These are phyloP conservation scores for Dalbergia cochinchinensis DNA, from an alignment of 306 rosid species.

Conservation along the genomic window DNA sequence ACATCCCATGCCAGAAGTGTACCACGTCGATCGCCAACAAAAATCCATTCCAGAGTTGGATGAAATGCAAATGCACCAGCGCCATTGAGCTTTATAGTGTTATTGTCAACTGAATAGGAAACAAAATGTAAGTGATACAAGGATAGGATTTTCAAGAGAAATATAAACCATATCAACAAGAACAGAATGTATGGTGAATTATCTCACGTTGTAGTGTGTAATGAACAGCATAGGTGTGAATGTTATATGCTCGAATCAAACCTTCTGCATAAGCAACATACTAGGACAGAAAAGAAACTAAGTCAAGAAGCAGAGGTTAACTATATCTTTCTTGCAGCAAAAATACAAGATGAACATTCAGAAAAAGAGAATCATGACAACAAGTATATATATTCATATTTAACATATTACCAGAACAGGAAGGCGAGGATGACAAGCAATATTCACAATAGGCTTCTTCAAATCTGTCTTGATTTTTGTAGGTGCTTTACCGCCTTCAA, in stretches of 20 bases:
- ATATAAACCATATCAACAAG: constrained; percentile 41
- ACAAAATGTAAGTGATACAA: constrained; percentile 42
- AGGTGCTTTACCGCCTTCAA: constrained; percentile 96
- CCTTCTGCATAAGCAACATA: constrained; percentile 98
- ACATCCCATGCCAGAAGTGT: constrained; percentile 98
- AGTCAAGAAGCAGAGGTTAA: constrained; percentile 31
- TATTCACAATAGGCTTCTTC: constrained; percentile 96
- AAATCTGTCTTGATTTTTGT: constrained; percentile 96
- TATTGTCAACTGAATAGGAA: constrained; percentile 76
- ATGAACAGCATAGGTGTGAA: constrained; percentile 93
- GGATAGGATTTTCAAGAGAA: constrained; percentile 30
- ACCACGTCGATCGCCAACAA: constrained; percentile 98
- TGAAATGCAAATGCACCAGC: constrained; percentile 98
- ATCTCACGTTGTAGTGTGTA: constrained; percentile 94
- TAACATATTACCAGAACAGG: constrained; percentile 73
- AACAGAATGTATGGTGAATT: constrained; percentile 41
- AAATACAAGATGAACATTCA: constrained; percentile 37
- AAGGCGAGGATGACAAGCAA: constrained; percentile 99
- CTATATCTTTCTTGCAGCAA: constrained; percentile 29
- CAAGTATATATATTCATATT: constrained; percentile 14
- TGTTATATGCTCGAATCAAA: constrained; percentile 93
- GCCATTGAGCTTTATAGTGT: constrained; percentile 91
- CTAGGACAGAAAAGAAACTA: constrained; percentile 56
- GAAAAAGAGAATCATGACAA: constrained; percentile 34
- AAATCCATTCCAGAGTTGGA: constrained; percentile 97